Evolutionary conservation across 2,329 filamentous ascomycete species (phyloP), one percentile per base, ranked within the genome.

Genomic region (Malbranchea cinnamomea): DNA sequence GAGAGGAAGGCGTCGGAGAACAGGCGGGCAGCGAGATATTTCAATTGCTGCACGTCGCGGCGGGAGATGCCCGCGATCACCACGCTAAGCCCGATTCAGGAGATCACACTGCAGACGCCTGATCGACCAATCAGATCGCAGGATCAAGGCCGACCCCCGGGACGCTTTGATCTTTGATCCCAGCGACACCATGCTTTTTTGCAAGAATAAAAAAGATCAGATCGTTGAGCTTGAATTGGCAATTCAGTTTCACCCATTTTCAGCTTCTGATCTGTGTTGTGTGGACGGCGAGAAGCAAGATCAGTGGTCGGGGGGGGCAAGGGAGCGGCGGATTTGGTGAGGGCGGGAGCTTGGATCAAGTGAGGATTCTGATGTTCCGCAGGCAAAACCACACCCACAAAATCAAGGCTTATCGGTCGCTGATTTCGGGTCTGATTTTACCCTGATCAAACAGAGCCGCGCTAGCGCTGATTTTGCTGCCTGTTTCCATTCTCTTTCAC

Each of bases 21-120:
- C 30, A 26, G 40, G 38, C 40, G 46, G 46, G 43, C 41, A 41
- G 45, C 40, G 42, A 37, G 47, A 48, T 56, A 57, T 57, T 57
- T 58, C 50, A 56, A 57, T 24, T 14, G n/a, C n/a, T 49, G 44
- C 36, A 38, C 33, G 40, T 27, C 32, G 32, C 32, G 27, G 35
- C 37, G 33, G 35, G 42, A 39, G 44, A 39, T 33, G 26, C 24
- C 39, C 39, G 44, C 45, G 52, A 55, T 56, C 51, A 57, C 52
- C 15, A 38, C 52, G 44, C 51, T 49, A 52, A 5, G 14, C 18
- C 21, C 4, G 28, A 15, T 9, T 10, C 8, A 14, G 16, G 6
- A 11, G 24, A 13, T 5, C 24, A 21, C 25, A 12, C 20, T 4
- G 31, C 11, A 27, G 28, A 31, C 12, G 21, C 32, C 6, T 26